Percentiles rank a stretch among this genome's conserved stretches.
phyloP scores from a whole-genome alignment of 2,329 filamentous ascomycete genomes.

The Stemphylium lycopersici region DNA sequence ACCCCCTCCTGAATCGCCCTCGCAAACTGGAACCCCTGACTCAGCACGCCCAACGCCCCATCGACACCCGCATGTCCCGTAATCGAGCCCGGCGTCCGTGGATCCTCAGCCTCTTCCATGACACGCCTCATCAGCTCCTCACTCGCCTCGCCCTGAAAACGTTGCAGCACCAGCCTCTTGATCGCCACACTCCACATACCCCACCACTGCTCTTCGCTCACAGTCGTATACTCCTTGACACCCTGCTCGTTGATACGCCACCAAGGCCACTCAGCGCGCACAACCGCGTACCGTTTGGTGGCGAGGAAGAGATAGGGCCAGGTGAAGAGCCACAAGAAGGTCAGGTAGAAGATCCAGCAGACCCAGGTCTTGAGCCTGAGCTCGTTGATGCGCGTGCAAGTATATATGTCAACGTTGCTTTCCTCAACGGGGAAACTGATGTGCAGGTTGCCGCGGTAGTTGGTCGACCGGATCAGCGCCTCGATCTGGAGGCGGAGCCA shows the following conservation, averaged over 20 bases:
- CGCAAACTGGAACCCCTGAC: slow-evolving; percentile 42
- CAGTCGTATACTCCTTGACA: slow-evolving; percentile 56
- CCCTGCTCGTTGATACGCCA: slow-evolving; percentile 48
- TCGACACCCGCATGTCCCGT: slow-evolving; percentile 42
- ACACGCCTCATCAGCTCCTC: slow-evolving; percentile 49
- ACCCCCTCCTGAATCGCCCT: slow-evolving; percentile 29
- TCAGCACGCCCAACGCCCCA: slow-evolving; percentile 40
- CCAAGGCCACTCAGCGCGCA: slow-evolving; percentile 66
- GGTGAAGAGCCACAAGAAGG: slow-evolving; percentile 70
- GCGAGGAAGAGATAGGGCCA: slow-evolving; percentile 74
- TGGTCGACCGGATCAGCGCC: slow-evolving; percentile 65
- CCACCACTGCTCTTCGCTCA: slow-evolving; percentile 64
- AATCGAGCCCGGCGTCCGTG: slow-evolving; percentile 37
- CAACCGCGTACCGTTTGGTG: slow-evolving; percentile 71
- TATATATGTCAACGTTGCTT: slow-evolving; percentile 67
- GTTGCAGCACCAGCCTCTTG: slow-evolving; percentile 63
- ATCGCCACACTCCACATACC: slow-evolving; percentile 68
- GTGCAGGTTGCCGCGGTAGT: slow-evolving; percentile 68
- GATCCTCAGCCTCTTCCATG: slow-evolving; percentile 53
- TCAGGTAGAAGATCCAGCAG: slow-evolving; percentile 68
- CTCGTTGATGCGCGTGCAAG: slow-evolving; percentile 64
- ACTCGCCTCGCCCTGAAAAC: slow-evolving; percentile 62
- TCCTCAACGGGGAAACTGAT: slow-evolving; percentile 67
- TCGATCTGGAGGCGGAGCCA: slow-evolving; percentile 60
- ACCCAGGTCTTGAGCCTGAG: slow-evolving; percentile 71